A percentile compares a stretch with the other conserved stretches of the same genome.
These are phyloP conservation scores for Pyrenula aspistea DNA, from an alignment of 495 filamentous ascomycete species.

Conservation along the genomic window DNA sequence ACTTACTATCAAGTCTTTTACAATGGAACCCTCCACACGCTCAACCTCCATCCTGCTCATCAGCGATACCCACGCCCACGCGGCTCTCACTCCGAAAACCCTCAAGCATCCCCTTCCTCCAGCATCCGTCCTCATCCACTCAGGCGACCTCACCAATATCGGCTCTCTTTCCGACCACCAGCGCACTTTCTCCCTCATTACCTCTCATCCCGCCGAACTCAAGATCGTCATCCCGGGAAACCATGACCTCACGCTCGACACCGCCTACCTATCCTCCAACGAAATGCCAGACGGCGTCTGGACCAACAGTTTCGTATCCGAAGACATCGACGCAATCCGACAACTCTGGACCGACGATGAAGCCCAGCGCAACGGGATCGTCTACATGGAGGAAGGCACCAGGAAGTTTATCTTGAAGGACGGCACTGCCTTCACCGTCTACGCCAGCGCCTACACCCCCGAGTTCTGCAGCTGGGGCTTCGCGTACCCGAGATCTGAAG, in stretches of 20 bases:
- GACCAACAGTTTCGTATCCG: conserved; percentile 4
- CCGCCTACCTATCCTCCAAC: conserved; percentile 26
- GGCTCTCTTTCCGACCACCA: conserved; percentile 45
- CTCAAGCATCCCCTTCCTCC: conserved; percentile 34
- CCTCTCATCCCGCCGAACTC: conserved; percentile 44
- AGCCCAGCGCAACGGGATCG: conserved; percentile 39
- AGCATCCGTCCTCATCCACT: conserved; percentile 58
- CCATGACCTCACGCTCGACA: conserved; percentile 65
- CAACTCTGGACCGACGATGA: conserved; percentile 33
- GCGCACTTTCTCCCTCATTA: conserved; percentile 39
- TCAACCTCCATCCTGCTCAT: conserved; percentile 44
- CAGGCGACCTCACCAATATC: conserved; percentile 58
- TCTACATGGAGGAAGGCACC: conserved; percentile 56
- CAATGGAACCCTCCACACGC: neutral
- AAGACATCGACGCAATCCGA: conserved; percentile 18
- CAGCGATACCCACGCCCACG: conserved; percentile 49
- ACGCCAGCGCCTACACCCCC: conserved; percentile 59
- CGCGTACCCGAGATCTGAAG: conserved; percentile 38
- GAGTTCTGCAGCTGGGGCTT: conserved; percentile 51
- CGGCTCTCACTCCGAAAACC: conserved; percentile 14
- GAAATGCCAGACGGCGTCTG: neutral
- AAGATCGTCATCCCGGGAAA: conserved; percentile 77
- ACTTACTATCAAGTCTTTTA: no score
- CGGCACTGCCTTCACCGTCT: conserved; percentile 49
- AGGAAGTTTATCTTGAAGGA: conserved; percentile 41